Percentiles rank a stretch among this genome's conserved stretches.
phyloP scores from a whole-genome alignment of 192 early-diverging fungal species.

The Cetraspora pellucida region DNA sequence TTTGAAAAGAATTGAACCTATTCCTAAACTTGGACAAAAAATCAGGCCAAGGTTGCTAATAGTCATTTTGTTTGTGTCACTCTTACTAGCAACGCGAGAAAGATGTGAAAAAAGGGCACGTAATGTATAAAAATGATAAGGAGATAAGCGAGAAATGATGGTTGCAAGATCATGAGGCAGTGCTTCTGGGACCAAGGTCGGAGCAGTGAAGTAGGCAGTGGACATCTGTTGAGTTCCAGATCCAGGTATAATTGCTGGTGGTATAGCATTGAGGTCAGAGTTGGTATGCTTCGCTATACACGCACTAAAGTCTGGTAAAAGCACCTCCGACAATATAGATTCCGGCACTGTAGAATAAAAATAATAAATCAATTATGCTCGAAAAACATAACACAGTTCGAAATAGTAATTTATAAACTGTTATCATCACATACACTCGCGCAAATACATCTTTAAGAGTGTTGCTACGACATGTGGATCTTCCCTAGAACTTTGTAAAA shows the following conservation, averaged over 20 bases:
- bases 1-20: constrained; percentile 57
- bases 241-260: constrained; percentile 33
- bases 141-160: constrained; percentile 51
- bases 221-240: constrained; percentile 34
- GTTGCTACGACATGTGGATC: constrained; percentile 65
- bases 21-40: constrained; percentile 61
- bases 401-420: too few species aligned
- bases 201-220: constrained; percentile 41
- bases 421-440: constrained; percentile 53
- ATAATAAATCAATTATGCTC: background rate
- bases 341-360: constrained; percentile 46
- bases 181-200: constrained; percentile 22
- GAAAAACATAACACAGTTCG: too few species aligned
- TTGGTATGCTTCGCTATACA: constrained; percentile 13
- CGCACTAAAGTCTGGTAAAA: constrained; percentile 50
- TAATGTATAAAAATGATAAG: constrained; percentile 54
- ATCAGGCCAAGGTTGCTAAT: constrained; percentile 62
- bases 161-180: constrained; percentile 23
- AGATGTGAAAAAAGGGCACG: constrained; percentile 56
- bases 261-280: background rate
- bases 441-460: constrained; percentile 60
- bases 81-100: constrained; percentile 49
- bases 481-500: constrained; percentile 21
- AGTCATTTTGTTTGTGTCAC: constrained; percentile 61
- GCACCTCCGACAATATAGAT: constrained; percentile 48